These are phyloP conservation scores for Mortierella sp. DNA, from an alignment of 371 early-diverging fungal genomes.

Conservation along the genomic window DNA sequence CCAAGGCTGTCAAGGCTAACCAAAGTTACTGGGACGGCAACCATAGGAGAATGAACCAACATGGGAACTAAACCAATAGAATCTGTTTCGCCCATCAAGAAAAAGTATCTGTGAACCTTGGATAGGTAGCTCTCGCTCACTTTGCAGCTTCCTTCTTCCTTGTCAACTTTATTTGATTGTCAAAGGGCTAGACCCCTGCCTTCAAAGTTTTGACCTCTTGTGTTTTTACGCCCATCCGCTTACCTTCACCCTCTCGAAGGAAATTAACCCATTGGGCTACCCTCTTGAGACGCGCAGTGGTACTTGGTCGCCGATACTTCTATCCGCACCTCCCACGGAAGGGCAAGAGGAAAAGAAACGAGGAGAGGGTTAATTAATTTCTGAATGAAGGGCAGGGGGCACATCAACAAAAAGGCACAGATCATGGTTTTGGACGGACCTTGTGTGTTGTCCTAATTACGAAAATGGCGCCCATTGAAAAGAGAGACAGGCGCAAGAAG, in stretches of 20 bases:
- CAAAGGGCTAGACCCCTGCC: constrained; percentile 10
- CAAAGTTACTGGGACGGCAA: background rate
- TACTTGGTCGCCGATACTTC: background rate
- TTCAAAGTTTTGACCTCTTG: no score
- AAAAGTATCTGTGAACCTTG: background rate
- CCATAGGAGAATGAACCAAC: background rate
- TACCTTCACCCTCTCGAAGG: background rate
- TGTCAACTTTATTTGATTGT: background rate
- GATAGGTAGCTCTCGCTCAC: background rate
- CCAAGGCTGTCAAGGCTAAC: no score
- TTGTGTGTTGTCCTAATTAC: no score
- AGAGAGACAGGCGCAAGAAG: background rate
- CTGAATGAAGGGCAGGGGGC: background rate
- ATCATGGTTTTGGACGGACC: constrained; percentile 6
- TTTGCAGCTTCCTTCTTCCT: background rate
- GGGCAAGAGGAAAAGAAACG: background rate
- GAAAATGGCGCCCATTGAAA: background rate
- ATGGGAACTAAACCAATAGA: background rate
- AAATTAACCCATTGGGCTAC: background rate
- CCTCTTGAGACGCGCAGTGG: background rate
- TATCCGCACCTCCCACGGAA: background rate
- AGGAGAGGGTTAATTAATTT: background rate
- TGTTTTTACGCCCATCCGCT: no score
- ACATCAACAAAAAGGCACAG: background rate
- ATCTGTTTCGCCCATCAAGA: background rate